phyloP scores from a whole-genome alignment of 352 stramenopile species.

The Phytophthora ohioensis region DNA sequence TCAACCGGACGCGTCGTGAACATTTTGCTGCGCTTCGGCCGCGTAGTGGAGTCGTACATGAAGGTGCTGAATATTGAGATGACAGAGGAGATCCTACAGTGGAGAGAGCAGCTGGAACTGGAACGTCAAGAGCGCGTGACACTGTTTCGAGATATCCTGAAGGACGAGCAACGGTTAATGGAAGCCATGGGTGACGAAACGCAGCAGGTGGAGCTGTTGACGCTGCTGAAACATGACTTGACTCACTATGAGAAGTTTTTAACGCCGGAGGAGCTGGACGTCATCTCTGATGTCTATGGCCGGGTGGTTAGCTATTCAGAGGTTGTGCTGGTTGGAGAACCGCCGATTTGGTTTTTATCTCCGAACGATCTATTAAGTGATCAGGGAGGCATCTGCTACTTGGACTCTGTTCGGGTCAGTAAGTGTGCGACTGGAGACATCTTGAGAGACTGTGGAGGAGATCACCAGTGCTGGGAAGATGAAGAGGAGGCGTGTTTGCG shows the following conservation, averaged over 20 bases:
- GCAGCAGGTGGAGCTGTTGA: constrained; percentile 38
- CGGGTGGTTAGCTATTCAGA: constrained; percentile 20
- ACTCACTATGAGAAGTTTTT: constrained; percentile 15
- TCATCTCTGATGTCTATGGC: constrained; percentile 38
- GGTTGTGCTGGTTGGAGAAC: constrained; percentile 26
- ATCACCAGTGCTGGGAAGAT: constrained; percentile 25
- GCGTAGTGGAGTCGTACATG: constrained; percentile 29
- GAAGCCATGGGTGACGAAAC: constrained; percentile 32
- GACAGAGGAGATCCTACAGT: constrained; percentile 23
- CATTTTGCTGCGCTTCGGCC: constrained; percentile 24
- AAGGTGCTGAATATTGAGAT: constrained; percentile 19
- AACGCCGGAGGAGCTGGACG: constrained; percentile 27
- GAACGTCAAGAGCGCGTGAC: constrained; percentile 29
- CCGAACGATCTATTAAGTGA: constrained; percentile 22
- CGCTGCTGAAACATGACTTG: constrained; percentile 30
- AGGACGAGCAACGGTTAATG: constrained; percentile 19
- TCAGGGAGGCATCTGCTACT: constrained; percentile 17
- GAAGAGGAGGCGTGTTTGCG: constrained; percentile 38
- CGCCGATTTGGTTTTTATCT: constrained; percentile 37
- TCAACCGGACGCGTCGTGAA: constrained; percentile 23
- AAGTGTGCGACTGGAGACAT: constrained; percentile 24
- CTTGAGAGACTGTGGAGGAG: constrained; percentile 10
- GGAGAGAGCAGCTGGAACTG: constrained; percentile 18
- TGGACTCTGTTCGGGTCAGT: constrained; percentile 35
- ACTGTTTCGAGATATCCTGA: constrained; percentile 18